Conservation (phyloP, 225 moss, liverwort and hornwort genomes). For the Lunularia cruciata region DNA sequence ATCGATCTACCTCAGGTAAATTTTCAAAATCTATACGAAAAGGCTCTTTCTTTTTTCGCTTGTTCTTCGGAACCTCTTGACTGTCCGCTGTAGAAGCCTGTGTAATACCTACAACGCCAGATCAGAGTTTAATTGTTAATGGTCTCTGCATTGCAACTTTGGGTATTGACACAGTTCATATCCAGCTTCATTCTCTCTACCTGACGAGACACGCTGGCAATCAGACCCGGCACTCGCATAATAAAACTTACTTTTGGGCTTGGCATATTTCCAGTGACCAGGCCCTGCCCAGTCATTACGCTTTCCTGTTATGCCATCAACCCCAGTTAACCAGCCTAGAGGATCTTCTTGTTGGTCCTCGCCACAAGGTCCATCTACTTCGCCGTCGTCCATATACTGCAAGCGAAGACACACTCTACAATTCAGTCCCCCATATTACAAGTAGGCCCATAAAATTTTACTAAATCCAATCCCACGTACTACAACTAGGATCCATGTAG, state of each 20-base stretch:
- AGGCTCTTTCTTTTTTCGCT: conserved; percentile 67
- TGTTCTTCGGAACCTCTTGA: conserved; percentile 42
- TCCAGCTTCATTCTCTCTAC: neutral
- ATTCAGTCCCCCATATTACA: neutral
- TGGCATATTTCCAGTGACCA: conserved; percentile 93
- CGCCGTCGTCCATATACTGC: conserved; percentile 55
- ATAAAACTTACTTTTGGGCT: conserved; percentile 55
- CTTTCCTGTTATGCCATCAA: conserved; percentile 47
- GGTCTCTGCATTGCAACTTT: too few species aligned
- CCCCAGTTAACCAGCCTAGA: conserved; percentile 73
- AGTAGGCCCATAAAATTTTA: neutral
- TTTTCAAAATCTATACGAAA: conserved; percentile 63
- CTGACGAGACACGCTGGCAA: neutral
- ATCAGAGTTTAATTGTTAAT: neutral
- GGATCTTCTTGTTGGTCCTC: conserved; percentile 51
- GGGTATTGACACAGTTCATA: neutral
- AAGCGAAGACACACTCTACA: conserved; percentile 13
- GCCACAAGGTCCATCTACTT: conserved; percentile 48
- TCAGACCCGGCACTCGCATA: neutral
- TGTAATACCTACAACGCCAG: conserved; percentile 44
- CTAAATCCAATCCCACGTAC: neutral
- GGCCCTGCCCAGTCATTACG: conserved; percentile 99
- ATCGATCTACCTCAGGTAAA: conserved; percentile 53
- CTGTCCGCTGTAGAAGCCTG: conserved; percentile 30
- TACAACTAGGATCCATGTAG: too few species aligned